Conservation (phyloP, 164 flowering plant genomes). For the Vitis rupestris region DNA sequence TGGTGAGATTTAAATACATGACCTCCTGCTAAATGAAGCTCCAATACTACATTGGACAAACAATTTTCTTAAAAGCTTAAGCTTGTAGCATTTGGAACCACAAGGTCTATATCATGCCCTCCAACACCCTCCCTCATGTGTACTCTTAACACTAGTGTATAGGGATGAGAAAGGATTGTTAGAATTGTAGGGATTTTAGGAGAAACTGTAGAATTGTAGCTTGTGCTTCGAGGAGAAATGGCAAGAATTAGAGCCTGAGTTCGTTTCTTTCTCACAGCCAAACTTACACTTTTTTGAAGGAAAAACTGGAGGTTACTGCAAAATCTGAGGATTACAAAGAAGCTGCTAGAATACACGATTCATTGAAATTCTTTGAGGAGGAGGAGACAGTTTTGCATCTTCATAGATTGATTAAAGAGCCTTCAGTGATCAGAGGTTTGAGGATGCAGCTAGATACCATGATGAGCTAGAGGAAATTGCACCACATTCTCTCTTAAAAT, state of each 20-base stretch:
- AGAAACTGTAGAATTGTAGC: constrained; percentile 39
- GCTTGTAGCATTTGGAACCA: too few species aligned
- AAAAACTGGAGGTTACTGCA: constrained; percentile 87
- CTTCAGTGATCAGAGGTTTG: constrained; percentile 73
- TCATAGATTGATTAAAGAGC: constrained; percentile 59
- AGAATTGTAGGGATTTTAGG: constrained; percentile 4
- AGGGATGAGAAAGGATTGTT: constrained; percentile 15
- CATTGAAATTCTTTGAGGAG: constrained; percentile 74
- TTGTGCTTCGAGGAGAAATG: constrained; percentile 42
- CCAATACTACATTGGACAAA: too few species aligned
- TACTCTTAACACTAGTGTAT: too few species aligned
- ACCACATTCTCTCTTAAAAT: constrained; percentile 69
- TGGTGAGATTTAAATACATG: too few species aligned
- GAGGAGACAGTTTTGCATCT: constrained; percentile 85
- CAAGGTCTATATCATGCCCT: too few species aligned
- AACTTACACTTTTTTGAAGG: constrained; percentile 76
- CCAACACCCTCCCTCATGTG: too few species aligned
- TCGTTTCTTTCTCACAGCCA: constrained; percentile 56
- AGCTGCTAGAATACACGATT: constrained; percentile 89
- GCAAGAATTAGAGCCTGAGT: not conserved
- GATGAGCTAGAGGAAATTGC: constrained; percentile 71
- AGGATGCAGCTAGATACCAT: constrained; percentile 84
- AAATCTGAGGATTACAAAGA: constrained; percentile 91
- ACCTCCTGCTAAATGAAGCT: too few species aligned
- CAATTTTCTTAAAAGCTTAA: too few species aligned